A percentile compares a stretch with the other conserved stretches of the same genome.
These are phyloP conservation scores for Euphorbia schlechtendalii DNA, from an alignment of 441 rosid species.

Conservation along the genomic window DNA sequence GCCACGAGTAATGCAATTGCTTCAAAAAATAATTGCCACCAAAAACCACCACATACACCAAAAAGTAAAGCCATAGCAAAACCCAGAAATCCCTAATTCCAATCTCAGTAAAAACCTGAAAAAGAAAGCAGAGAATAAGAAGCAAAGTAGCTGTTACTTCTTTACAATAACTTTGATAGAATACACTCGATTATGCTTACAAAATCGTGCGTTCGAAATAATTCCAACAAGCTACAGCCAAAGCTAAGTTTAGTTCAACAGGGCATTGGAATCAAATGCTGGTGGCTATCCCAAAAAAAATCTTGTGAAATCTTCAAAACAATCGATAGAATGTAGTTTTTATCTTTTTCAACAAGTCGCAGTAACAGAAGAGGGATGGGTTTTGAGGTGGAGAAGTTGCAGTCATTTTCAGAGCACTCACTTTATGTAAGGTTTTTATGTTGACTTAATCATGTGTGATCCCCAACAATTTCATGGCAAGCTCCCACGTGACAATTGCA, in stretches of 20 bases:
- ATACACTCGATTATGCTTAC: too few relatives aligned
- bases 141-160: too few relatives aligned
- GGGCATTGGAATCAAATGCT: neutral
- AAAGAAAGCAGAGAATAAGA: neutral
- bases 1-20: too few relatives aligned
- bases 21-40: too few relatives aligned
- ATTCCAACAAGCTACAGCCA: neutral
- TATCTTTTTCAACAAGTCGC: neutral
- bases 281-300: neutral
- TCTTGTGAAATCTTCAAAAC: neutral
- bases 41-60: too few relatives aligned
- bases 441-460: conserved; percentile 38
- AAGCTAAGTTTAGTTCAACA: neutral
- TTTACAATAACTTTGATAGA: neutral
- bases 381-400: too few relatives aligned
- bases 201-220: neutral
- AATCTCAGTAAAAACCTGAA: too few relatives aligned
- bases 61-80: too few relatives aligned
- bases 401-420: conserved; percentile 1
- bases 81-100: too few relatives aligned
- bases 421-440: neutral
- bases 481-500: conserved; percentile 34
- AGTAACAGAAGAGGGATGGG: neutral
- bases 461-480: conserved; percentile 63
- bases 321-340: too few relatives aligned